Evolutionary conservation across 768 basidiomycete species (phyloP).

Genomic region (Xerocomus potaroensis): DNA sequence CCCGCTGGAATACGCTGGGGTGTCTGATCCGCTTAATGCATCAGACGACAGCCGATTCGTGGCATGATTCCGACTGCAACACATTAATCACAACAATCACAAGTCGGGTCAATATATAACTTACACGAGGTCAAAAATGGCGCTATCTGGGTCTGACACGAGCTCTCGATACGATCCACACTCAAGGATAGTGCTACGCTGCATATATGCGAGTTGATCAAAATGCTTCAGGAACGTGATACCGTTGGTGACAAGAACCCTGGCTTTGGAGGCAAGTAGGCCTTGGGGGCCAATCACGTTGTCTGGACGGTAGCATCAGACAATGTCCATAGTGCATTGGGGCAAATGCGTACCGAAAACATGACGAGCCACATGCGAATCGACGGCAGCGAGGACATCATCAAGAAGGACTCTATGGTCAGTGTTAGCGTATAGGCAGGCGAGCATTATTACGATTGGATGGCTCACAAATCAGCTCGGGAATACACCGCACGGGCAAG

Average conservation of each 20-base stretch:
- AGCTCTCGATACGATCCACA: conserved; percentile 60
- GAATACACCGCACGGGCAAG: conserved; percentile 90
- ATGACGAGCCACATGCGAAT: conserved; percentile 85
- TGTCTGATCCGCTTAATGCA: conserved; percentile 39
- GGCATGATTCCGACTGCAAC: conserved; percentile 43
- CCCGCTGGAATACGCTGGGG: conserved; percentile 40
- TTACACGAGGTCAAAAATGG: conserved; percentile 73
- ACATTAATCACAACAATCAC: neutral
- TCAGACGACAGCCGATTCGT: conserved; percentile 38
- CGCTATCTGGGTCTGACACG: conserved; percentile 55
- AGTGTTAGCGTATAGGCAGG: neutral
- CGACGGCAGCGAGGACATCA: conserved; percentile 83
- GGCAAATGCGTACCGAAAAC: conserved; percentile 59
- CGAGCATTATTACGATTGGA: no score
- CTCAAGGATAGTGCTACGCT: conserved; percentile 81
- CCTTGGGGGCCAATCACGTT: conserved; percentile 85
- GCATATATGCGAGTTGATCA: conserved; percentile 69
- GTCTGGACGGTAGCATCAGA: conserved; percentile 38
- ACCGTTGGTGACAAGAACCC: conserved; percentile 83
- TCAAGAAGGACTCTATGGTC: conserved; percentile 66
- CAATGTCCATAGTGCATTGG: no score
- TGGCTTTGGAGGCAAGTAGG: conserved; percentile 74
- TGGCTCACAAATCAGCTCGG: conserved; percentile 75
- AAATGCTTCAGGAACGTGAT: conserved; percentile 77
- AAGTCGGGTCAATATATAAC: conserved; percentile 18